Conservation (phyloP, 768 basidiomycete species). For the Pholiota microspora region DNA sequence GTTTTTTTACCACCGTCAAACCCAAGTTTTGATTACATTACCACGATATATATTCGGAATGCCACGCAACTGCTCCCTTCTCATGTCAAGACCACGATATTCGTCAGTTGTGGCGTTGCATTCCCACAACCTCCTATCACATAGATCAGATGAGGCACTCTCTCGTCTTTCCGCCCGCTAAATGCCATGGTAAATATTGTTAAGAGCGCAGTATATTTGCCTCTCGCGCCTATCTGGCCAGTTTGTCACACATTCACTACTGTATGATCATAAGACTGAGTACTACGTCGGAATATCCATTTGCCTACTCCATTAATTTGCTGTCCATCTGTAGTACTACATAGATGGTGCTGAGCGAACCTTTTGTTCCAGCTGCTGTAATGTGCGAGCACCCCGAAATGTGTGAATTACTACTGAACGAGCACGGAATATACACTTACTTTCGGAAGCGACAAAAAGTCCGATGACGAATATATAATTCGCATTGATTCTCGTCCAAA, state of each 20-base stretch:
- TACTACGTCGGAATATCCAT: neutral
- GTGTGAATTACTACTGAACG: too few species aligned
- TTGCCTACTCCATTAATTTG: too few species aligned
- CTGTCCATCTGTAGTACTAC: too few species aligned
- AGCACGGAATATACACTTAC: neutral
- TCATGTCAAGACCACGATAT: neutral
- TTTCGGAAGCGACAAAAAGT: neutral
- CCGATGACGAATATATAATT: neutral
- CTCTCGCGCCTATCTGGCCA: neutral
- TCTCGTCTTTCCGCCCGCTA: neutral
- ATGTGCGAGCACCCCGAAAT: too few species aligned
- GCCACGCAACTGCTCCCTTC: constrained; percentile 7
- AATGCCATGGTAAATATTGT: neutral
- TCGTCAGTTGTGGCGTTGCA: neutral
- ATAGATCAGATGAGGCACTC: neutral
- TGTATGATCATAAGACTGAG: neutral
- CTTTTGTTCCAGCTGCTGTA: too few species aligned
- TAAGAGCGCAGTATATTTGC: neutral
- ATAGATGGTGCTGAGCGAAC: too few species aligned
- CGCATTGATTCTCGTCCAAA: neutral
- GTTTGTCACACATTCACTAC: neutral
- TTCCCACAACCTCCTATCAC: neutral
- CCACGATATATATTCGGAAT: constrained; percentile 11
- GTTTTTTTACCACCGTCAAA: constrained; percentile 12
- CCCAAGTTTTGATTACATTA: constrained; percentile 8